Evolutionary conservation across 2,329 filamentous ascomycete genomes (phyloP), one percentile per base, ranked within the genome.

Genomic region (Fusarium newnesense): DNA sequence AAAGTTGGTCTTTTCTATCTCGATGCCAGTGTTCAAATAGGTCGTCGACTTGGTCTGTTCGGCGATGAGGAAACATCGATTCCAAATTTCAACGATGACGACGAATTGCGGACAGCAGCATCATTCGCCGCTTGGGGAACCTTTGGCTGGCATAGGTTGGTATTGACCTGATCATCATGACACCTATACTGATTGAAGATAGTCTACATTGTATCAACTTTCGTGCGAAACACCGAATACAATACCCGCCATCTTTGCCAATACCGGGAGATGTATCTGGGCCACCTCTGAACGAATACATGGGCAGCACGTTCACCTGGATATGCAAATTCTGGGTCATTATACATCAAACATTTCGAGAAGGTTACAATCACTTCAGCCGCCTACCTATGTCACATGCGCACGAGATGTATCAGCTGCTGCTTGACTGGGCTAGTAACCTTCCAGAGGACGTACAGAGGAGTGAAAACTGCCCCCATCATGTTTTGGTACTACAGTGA

Each of bases 91-190:
- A 13, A 60, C 3, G n/a, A 30, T 2, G 59, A 69, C 2, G 24
- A 52, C 0, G 67, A 70, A 11, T 3, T 40, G 3, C 19, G 36
- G 5, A 36, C 37, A 9, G 67, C 60, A 34, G 66, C 53, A 34
- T 66, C 66, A 0, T 70, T 60, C 24, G 60, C 66, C 1, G 66
- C 67, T 2, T 70, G 67, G 67, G 67, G 67, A 0, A 28, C 47
- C 0, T 70, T 70, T n/a, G 66, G 67, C 0, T 70, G 67, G 67
- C 66, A 70, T 7, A 70, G 60, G 67, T 66, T 7, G 34, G 53
- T 30, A 8, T 13, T 21, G 4, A 4, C 1, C 18, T 10, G 5
- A 7, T 1, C 5, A 8, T 13, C 3, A 24, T 36, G 5, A 3
- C 9, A 1, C 1, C 1, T 12, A 11, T 19, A 4, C 49, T 69